A percentile compares a stretch with the other conserved stretches of the same genome.
These are phyloP conservation scores for Nothophytophthora sp. DNA, from an alignment of 352 stramenopile species.

Conservation along the genomic window DNA sequence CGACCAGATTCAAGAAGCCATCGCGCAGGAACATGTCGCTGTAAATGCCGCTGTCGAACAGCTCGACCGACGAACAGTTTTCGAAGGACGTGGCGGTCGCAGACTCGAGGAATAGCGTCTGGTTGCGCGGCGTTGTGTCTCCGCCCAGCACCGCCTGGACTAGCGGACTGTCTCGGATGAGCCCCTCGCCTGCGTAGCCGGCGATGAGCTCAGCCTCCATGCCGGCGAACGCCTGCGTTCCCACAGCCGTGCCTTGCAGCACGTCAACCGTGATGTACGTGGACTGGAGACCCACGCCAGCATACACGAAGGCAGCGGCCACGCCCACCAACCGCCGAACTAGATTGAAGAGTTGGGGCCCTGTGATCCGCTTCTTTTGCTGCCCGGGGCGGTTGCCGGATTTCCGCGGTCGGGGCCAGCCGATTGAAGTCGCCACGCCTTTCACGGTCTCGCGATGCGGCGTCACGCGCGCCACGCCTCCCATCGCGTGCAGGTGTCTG, in stretches of 20 bases:
- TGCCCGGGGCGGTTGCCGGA: too few species aligned
- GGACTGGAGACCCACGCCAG: conserved; percentile 24
- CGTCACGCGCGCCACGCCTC: too few species aligned
- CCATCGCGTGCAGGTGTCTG: too few species aligned
- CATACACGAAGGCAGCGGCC: conserved; percentile 28
- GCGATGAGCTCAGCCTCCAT: conserved; percentile 26
- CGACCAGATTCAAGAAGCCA: conserved; percentile 20
- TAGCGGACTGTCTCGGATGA: conserved; percentile 34
- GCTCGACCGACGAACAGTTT: conserved; percentile 4
- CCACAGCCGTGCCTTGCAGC: conserved; percentile 9
- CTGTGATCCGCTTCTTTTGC: conserved; percentile 30
- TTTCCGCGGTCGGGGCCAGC: too few species aligned
- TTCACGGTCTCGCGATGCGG: too few species aligned
- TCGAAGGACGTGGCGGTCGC: conserved; percentile 18
- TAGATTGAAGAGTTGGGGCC: conserved; percentile 20
- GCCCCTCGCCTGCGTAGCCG: conserved; percentile 14
- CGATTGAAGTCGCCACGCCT: too few species aligned
- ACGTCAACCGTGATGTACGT: conserved; percentile 30
- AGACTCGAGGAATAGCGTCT: conserved; percentile 37
- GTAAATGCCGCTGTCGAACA: conserved; percentile 28
- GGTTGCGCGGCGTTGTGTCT: conserved; percentile 20
- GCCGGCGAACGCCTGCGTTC: conserved; percentile 7
- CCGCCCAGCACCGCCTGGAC: conserved; percentile 19
- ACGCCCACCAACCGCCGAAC: conserved; percentile 18
- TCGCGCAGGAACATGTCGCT: conserved; percentile 29